Conservation (phyloP, 169 alveolate species). For the Cryptosporidium sp. region DNA sequence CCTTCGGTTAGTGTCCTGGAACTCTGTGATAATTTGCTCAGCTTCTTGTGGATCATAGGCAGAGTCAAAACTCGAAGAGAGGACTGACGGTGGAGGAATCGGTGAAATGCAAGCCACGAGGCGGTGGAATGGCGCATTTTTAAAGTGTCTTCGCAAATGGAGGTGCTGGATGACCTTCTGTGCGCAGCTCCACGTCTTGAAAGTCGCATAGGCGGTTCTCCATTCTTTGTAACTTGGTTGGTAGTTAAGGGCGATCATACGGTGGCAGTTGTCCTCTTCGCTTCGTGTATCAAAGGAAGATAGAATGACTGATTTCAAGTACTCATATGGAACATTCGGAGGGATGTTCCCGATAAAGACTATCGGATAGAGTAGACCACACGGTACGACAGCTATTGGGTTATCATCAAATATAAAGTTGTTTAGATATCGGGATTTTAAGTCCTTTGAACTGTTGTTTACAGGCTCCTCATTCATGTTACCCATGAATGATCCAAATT, state of each 20-base stretch:
- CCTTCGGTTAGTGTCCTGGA: conserved; percentile 61
- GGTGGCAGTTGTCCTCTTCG: conserved; percentile 38
- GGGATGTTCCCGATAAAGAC: conserved; percentile 85
- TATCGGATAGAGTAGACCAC: conserved; percentile 72
- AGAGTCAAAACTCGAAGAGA: conserved; percentile 72
- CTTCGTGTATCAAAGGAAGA: conserved; percentile 48
- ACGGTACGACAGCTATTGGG: conserved; percentile 70
- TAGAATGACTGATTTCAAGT: conserved; percentile 76
- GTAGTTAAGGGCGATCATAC: conserved; percentile 77
- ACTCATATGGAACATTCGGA: conserved; percentile 81
- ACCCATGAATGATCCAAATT: conserved; percentile 69
- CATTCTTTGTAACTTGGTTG: conserved; percentile 80
- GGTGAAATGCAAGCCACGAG: conserved; percentile 80
- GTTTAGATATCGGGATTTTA: conserved; percentile 2
- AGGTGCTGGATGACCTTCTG: conserved; percentile 79
- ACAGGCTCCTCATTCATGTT: conserved; percentile 36
- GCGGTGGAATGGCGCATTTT: conserved; percentile 80
- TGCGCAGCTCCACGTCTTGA: conserved; percentile 79
- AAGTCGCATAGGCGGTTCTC: conserved; percentile 81
- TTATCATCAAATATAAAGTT: conserved; percentile 44
- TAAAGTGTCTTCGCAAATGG: conserved; percentile 78
- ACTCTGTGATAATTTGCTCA: conserved; percentile 58
- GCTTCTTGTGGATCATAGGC: conserved; percentile 74
- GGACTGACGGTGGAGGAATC: conserved; percentile 78
- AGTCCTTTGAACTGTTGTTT: conserved; percentile 6